Evolutionary conservation across 2,329 filamentous ascomycete species (phyloP), one percentile per base, ranked within the genome.

Genomic region (Ustulina deusta): DNA sequence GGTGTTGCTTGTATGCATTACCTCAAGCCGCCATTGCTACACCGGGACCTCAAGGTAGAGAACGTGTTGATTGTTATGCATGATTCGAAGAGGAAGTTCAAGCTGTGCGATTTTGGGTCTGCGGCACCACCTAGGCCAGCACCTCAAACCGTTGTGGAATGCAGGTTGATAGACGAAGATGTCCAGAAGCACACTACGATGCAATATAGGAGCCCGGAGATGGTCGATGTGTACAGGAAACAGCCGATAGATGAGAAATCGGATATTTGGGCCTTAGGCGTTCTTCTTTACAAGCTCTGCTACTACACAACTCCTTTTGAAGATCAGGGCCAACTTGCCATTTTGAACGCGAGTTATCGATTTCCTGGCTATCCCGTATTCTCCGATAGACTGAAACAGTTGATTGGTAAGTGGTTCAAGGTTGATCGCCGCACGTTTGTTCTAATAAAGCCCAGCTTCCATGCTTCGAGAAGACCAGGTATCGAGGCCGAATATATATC

Each of bases 1-100:
- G 96, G 96, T 42, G 94, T 99, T 51, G 96, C 96, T 34, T 97
- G 94, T 79, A 99, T 99, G 96, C 96, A 99, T 82, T 99, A 99
- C 81, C 89, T 99, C 56, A 97, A 97, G 81, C 96, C 96, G 5
- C 90, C 96, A 57, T 83, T 99, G 63, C 85, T 99, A 66, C 96
- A 99, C 80, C 89, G 96, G 71, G 96, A 99, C 80, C 83, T 99
- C 70, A 99, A 99, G 82, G 95, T 99, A 70, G 96, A 99, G 81
- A 99, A 99, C 77, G 94, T 99, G 49, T 86, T 99, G 64, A 99
- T 99, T 71, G 92, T 91, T 54, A 83, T 86, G 48, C 85, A 86
- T 55, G 87, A 87, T 11, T 85, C 86, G n/a, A 86, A 87, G 46
- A 89, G 87, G 73, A 87, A 90, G 72, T 99, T 97, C 85, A 99